Percentiles rank a stretch among this genome's conserved stretches.
These are phyloP conservation scores for Hyphopichia khmerensis DNA, from an alignment of 1,139 yeast genomes.

Conservation along the genomic window DNA sequence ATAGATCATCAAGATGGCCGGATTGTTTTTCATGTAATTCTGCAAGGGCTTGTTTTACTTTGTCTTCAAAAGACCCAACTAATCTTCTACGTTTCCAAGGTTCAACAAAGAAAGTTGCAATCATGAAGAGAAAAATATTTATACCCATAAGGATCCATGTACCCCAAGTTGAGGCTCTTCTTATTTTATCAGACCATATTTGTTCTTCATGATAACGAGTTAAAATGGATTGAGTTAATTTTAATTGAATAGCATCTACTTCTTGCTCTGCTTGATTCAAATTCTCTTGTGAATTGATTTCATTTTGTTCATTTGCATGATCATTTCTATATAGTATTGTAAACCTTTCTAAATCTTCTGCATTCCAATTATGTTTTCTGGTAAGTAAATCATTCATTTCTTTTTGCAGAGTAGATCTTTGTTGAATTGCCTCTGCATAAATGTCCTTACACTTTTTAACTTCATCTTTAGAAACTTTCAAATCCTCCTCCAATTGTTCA, in stretches of 20 bases:
- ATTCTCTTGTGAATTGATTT: constrained; percentile 47
- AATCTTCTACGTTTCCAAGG: constrained; percentile 89
- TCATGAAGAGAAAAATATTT: constrained; percentile 71
- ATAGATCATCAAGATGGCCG: constrained; percentile 14
- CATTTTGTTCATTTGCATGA: constrained; percentile 69
- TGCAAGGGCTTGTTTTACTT: constrained; percentile 59
- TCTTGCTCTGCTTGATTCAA: constrained; percentile 58
- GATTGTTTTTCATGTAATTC: constrained; percentile 21
- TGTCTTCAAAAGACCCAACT: constrained; percentile 80
- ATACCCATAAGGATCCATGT: constrained; percentile 89
- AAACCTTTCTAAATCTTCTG: constrained; percentile 77
- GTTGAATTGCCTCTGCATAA: constrained; percentile 64
- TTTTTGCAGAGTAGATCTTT: constrained; percentile 71
- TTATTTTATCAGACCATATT: constrained; percentile 94
- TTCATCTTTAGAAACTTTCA: constrained; percentile 47
- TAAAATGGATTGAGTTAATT: constrained; percentile 72
- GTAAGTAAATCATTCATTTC: constrained; percentile 88
- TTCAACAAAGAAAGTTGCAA: constrained; percentile 85
- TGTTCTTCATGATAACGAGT: constrained; percentile 96
- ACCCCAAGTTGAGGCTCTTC: constrained; percentile 96
- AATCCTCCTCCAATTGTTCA: constrained; percentile 46
- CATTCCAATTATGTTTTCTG: constrained; percentile 79
- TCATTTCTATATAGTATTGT: constrained; percentile 80
- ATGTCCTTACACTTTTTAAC: constrained; percentile 51
- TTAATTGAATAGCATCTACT: constrained; percentile 71